Percentiles rank a stretch among this genome's conserved stretches.
phyloP scores from a whole-genome alignment of 2,329 filamentous ascomycete species.

The Fusarium sp. region DNA sequence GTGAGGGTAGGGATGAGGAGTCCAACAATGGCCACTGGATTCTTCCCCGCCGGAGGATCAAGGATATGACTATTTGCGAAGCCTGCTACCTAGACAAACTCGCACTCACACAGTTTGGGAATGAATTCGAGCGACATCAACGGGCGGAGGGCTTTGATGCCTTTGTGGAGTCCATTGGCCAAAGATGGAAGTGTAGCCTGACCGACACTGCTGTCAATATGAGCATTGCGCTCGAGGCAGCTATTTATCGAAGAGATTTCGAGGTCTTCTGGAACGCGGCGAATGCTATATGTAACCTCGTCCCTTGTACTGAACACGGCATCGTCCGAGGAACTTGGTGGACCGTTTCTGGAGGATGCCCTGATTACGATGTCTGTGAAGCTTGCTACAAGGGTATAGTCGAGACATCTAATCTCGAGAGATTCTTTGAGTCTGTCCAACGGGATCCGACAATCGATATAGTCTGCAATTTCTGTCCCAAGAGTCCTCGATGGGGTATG shows the following conservation, averaged over 20 bases:
- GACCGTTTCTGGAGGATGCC: constrained; percentile 47
- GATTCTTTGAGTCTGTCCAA: constrained; percentile 49
- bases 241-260: constrained; percentile 47
- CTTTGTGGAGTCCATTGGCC: constrained; percentile 41
- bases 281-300: constrained; percentile 36
- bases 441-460: constrained; percentile 37
- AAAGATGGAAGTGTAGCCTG: constrained; percentile 47
- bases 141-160: constrained; percentile 42
- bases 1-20: constrained; percentile 48
- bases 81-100: constrained; percentile 55
- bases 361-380: constrained; percentile 51
- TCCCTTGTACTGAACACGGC: constrained; percentile 49
- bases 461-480: constrained; percentile 51
- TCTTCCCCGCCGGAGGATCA: constrained; percentile 41
- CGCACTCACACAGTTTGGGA: constrained; percentile 47
- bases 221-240: constrained; percentile 45
- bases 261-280: constrained; percentile 48
- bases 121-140: constrained; percentile 47
- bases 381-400: constrained; percentile 53
- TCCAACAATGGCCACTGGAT: constrained; percentile 49
- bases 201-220: constrained; percentile 42
- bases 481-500: constrained; percentile 43
- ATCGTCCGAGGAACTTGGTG: constrained; percentile 54
- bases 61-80: constrained; percentile 52
- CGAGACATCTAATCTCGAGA: constrained; percentile 42